These are phyloP conservation scores for Daedalea quercina DNA, from an alignment of 768 basidiomycete genomes.

Conservation along the genomic window DNA sequence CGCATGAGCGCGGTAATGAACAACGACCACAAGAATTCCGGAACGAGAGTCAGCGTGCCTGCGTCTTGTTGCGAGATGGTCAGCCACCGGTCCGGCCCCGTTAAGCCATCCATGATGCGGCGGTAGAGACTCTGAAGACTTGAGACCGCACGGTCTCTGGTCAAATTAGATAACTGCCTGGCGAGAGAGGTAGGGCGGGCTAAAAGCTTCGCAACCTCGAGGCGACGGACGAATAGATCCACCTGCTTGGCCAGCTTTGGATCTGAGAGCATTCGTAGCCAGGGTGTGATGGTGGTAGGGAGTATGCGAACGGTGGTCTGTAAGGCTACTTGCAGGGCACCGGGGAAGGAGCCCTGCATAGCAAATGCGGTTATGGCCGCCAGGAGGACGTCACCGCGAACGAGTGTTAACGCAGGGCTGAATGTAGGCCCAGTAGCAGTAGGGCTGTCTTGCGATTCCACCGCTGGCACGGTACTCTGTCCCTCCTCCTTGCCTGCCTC, in stretches of 20 bases:
- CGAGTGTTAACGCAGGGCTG: background rate
- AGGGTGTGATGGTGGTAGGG: constrained; percentile 26
- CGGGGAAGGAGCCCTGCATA: constrained; percentile 48
- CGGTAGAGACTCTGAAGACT: constrained; percentile 44
- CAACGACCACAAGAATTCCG: constrained; percentile 53
- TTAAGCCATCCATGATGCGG: constrained; percentile 43
- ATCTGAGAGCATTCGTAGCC: constrained; percentile 34
- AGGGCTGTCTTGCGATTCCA: background rate
- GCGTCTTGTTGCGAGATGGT: constrained; percentile 35
- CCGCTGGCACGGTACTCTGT: background rate
- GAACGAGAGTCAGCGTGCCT: constrained; percentile 41
- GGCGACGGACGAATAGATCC: constrained; percentile 36
- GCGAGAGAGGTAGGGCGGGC: constrained; percentile 42
- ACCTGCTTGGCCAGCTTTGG: constrained; percentile 39
- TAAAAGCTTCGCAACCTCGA: constrained; percentile 47
- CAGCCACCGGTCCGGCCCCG: constrained; percentile 47
- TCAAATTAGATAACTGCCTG: constrained; percentile 42
- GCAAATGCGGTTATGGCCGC: constrained; percentile 57
- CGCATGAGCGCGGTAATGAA: constrained; percentile 63
- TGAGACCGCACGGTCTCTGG: constrained; percentile 24
- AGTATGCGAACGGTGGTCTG: constrained; percentile 31
- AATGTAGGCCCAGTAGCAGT: background rate
- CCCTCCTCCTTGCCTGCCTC: background rate
- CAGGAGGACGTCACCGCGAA: constrained; percentile 34
- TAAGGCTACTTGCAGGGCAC: constrained; percentile 41